Conservation (phyloP, 495 filamentous ascomycete genomes). For the Lophium mytilinum region DNA sequence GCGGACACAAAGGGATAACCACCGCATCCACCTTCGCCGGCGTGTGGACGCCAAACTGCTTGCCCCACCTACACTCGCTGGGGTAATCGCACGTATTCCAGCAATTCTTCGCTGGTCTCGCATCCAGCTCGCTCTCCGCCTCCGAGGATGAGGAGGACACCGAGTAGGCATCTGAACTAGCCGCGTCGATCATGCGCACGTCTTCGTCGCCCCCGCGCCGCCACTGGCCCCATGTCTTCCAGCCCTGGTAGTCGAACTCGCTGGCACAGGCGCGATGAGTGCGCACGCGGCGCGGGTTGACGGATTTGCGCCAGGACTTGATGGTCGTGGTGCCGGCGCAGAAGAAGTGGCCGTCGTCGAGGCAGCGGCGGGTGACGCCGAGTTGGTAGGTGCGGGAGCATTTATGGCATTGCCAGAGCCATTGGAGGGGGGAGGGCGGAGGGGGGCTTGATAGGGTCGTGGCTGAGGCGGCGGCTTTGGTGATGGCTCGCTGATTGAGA, state of each 20-base stretch:
- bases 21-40: conserved; percentile 2
- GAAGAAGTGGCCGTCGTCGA: conserved; percentile 43
- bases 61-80: conserved; percentile 35
- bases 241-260: conserved; percentile 43
- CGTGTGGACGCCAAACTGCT: conserved; percentile 20
- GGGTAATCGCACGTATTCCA: conserved; percentile 34
- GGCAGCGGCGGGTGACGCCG: conserved; percentile 39
- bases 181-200: background rate
- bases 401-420: conserved; percentile 43
- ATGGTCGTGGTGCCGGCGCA: conserved; percentile 37
- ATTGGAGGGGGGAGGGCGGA: conserved; percentile 29
- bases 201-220: conserved; percentile 9
- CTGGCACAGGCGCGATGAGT: conserved; percentile 36
- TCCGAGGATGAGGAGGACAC: background rate
- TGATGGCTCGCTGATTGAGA: background rate
- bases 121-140: background rate
- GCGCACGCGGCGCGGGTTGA: conserved; percentile 20
- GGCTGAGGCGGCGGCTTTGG: background rate
- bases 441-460: background rate
- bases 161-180: background rate
- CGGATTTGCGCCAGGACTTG: conserved; percentile 20
- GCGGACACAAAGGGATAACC: background rate
- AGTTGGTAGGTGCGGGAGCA: conserved; percentile 37
- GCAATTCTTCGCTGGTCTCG: conserved; percentile 27
- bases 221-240: conserved; percentile 38